These are phyloP conservation scores for Gelatoporia subvermispora DNA, from an alignment of 768 basidiomycete genomes.

Conservation along the genomic window DNA sequence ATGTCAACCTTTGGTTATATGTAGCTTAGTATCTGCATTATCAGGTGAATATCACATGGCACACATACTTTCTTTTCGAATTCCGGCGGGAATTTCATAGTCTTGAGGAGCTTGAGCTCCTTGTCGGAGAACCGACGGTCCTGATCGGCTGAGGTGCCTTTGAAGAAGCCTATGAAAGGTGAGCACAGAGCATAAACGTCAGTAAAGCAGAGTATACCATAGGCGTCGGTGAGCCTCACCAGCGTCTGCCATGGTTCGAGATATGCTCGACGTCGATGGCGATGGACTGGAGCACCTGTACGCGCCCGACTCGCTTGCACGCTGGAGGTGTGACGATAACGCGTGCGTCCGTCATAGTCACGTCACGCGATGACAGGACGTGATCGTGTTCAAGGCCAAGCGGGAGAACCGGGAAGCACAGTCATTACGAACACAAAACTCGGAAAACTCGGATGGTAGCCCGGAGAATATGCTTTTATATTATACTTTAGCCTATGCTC, in stretches of 20 bases:
- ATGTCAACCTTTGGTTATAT: conserved; percentile 68
- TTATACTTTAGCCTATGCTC: not conserved
- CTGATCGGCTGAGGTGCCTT: conserved; percentile 86
- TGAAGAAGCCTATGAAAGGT: conserved; percentile 61
- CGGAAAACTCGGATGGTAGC: no score
- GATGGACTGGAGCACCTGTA: no score
- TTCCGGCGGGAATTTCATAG: conserved; percentile 85
- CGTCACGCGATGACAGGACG: no score
- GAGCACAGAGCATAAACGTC: not conserved
- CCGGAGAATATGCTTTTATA: not conserved
- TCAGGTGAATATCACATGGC: not conserved
- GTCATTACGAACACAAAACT: no score
- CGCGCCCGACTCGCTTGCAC: no score
- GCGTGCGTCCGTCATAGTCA: no score
- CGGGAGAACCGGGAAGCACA: no score
- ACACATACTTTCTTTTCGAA: conserved; percentile 77
- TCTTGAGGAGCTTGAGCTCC: conserved; percentile 82
- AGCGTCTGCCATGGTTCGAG: conserved; percentile 24
- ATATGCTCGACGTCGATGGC: not conserved
- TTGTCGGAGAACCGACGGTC: conserved; percentile 94
- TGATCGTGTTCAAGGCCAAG: no score
- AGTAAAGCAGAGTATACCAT: conserved; percentile 3
- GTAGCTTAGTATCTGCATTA: not conserved
- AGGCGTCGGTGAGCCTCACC: conserved; percentile 9
- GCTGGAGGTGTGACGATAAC: no score